phyloP scores from a whole-genome alignment of 148 eudicot species.

The Spergularia bocconei region DNA sequence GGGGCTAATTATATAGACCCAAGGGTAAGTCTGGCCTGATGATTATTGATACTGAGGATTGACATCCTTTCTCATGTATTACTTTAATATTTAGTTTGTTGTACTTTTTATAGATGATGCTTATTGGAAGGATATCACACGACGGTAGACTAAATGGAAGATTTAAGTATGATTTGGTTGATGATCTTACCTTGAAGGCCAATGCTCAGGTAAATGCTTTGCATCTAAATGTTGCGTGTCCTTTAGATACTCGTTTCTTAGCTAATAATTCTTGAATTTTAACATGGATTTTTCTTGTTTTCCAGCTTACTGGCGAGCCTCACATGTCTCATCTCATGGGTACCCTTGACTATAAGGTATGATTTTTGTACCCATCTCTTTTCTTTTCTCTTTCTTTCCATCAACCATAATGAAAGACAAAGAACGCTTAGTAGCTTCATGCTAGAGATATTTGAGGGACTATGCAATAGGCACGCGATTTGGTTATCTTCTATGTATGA shows the following conservation, averaged over 20 bases:
- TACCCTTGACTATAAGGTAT: slow-evolving; percentile 87
- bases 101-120: slow-evolving; percentile 66
- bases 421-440: neutral
- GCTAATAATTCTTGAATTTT: slow-evolving; percentile 10
- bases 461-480: neutral
- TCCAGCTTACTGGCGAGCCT: slow-evolving; percentile 82
- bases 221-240: neutral
- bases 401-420: slow-evolving; percentile 1
- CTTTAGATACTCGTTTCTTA: neutral
- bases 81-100: slow-evolving; percentile 1
- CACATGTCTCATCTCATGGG: slow-evolving; percentile 89
- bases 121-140: slow-evolving; percentile 77
- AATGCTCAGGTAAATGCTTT: slow-evolving; percentile 58
- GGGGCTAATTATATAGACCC: slow-evolving; percentile 95
- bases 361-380: neutral
- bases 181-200: slow-evolving; percentile 71
- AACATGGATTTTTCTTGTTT: slow-evolving; percentile 13
- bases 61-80: slow-evolving; percentile 6
- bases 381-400: neutral
- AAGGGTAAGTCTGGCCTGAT: slow-evolving; percentile 38
- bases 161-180: slow-evolving; percentile 82
- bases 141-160: slow-evolving; percentile 92
- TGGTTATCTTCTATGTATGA: neutral
- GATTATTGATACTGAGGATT: neutral
- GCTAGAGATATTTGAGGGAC: neutral